phyloP scores from a whole-genome alignment of 345 rosid genomes.

The Syzygium aromaticum region DNA sequence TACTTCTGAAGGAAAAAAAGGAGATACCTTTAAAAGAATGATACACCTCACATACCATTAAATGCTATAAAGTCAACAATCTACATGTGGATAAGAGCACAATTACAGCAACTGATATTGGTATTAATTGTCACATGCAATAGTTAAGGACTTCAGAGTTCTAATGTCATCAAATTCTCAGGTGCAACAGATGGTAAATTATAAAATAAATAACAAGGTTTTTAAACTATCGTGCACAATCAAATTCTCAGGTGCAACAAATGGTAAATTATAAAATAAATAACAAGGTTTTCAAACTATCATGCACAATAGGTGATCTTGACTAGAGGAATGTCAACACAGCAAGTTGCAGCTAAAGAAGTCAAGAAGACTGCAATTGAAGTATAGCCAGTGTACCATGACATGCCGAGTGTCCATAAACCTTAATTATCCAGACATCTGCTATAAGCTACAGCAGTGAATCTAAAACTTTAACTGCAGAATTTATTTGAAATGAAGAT shows the following conservation, averaged over 20 bases:
- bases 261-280: neutral
- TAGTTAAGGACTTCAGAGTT: neutral
- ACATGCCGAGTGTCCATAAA: neutral
- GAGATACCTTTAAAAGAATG: neutral
- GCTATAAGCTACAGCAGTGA: neutral
- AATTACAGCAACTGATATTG: neutral
- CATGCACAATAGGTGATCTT: neutral
- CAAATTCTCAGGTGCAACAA: neutral
- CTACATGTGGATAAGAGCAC: neutral
- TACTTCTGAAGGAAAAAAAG: neutral
- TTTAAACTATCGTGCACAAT: neutral
- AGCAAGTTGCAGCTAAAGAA: neutral
- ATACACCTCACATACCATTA: neutral
- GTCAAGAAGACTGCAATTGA: neutral
- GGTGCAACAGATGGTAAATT: neutral
- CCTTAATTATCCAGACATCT: neutral
- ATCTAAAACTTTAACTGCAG: neutral
- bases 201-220: neutral
- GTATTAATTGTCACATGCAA: neutral
- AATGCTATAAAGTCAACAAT: neutral
- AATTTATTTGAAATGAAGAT: neutral
- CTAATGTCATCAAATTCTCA: neutral
- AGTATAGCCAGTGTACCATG: neutral
- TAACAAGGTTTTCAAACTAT: neutral
- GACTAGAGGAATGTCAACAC: neutral